phyloP scores from a whole-genome alignment of 2,329 filamentous ascomycete species.

The Penicillium sp. region DNA sequence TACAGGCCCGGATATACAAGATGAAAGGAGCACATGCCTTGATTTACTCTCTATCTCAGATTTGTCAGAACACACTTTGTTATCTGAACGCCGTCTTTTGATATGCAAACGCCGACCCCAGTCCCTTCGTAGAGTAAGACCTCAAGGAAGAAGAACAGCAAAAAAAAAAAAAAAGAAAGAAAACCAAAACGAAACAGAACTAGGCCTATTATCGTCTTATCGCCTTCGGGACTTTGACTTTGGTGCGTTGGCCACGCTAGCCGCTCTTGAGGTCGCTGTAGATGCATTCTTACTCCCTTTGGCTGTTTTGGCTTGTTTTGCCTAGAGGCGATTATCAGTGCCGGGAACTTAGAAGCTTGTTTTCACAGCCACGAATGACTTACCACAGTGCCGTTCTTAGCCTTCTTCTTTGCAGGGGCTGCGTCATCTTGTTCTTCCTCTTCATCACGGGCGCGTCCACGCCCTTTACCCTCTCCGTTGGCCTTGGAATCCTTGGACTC shows the following conservation, averaged over 20 bases:
- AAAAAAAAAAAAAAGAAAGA: background rate
- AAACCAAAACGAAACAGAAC: background rate
- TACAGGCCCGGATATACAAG: conserved; percentile 3
- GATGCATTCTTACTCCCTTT: conserved; percentile 75
- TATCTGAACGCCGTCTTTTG: conserved; percentile 18
- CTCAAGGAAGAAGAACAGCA: background rate
- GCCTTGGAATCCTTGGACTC: conserved; percentile 54
- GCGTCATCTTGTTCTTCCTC: conserved; percentile 79
- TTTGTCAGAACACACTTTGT: conserved; percentile 15
- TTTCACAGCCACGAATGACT: conserved; percentile 25
- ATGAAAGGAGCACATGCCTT: conserved; percentile 8
- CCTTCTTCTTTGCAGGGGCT: conserved; percentile 89
- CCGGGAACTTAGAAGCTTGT: background rate
- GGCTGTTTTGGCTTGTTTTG: conserved; percentile 85
- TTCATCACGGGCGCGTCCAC: conserved; percentile 57
- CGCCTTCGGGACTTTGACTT: conserved; percentile 49
- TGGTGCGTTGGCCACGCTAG: conserved; percentile 69
- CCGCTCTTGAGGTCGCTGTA: conserved; percentile 72
- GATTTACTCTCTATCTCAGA: conserved; percentile 14
- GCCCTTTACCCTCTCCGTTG: conserved; percentile 66
- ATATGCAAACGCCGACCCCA: conserved; percentile 1
- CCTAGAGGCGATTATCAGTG: conserved; percentile 50
- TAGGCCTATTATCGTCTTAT: conserved; percentile 22
- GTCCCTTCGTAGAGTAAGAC: background rate
- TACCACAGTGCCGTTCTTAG: conserved; percentile 83